These are phyloP conservation scores for Gaeumannomyces tritici DNA, from an alignment of 2,329 filamentous ascomycete genomes.

Conservation along the genomic window DNA sequence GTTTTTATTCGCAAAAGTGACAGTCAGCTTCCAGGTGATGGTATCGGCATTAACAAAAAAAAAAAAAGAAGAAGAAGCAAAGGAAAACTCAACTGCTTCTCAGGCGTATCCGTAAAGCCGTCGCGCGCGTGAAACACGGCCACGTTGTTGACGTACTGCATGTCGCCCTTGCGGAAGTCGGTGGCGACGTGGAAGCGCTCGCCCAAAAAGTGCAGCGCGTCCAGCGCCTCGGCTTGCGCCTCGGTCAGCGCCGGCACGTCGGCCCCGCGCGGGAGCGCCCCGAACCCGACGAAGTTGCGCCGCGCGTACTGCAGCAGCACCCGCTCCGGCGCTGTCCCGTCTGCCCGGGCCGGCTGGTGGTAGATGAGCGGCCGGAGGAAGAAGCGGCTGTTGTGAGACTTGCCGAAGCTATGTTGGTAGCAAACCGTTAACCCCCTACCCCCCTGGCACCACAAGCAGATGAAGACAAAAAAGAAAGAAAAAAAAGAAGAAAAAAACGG, in stretches of 20 bases:
- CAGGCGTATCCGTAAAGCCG: constrained; percentile 32
- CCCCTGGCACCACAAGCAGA: too few species aligned
- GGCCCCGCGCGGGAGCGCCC: constrained; percentile 38
- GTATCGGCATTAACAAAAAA: constrained; percentile 27
- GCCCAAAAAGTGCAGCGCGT: constrained; percentile 38
- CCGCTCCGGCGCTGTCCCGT: constrained; percentile 33
- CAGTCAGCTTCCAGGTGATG: too few species aligned
- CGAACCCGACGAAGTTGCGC: constrained; percentile 48
- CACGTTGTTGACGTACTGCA: constrained; percentile 46
- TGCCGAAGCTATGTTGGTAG: constrained; percentile 34
- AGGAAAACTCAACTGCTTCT: constrained; percentile 31
- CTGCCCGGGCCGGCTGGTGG: constrained; percentile 37
- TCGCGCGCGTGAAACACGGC: constrained; percentile 43
- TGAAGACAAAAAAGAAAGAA: too few species aligned
- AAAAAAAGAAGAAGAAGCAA: too few species aligned
- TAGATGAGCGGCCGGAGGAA: constrained; percentile 42
- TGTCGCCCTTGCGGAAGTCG: constrained; percentile 39
- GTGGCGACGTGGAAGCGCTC: constrained; percentile 34
- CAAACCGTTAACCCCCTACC: too few species aligned
- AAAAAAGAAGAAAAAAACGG: not conserved
- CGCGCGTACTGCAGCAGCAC: constrained; percentile 52
- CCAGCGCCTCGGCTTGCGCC: constrained; percentile 42
- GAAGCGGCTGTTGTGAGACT: constrained; percentile 30
- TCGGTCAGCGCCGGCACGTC: constrained; percentile 47
- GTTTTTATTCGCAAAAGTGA: too few species aligned